phyloP scores from a whole-genome alignment of 305 asterid genomes.

The Ilex paraguariensis region DNA sequence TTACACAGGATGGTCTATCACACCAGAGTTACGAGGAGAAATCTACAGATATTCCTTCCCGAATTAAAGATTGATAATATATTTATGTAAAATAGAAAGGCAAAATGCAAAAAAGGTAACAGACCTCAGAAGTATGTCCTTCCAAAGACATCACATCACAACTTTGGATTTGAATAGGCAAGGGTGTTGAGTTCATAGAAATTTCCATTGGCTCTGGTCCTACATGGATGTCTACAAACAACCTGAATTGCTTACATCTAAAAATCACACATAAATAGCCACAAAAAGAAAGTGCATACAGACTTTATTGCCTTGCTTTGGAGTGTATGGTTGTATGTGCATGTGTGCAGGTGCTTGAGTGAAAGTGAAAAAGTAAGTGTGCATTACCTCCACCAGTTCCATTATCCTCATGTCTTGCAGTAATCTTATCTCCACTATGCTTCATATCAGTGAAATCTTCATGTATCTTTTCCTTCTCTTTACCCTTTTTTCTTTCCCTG shows the following conservation, averaged over 20 bases:
- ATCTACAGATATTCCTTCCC: too few species aligned
- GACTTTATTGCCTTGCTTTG: too few species aligned
- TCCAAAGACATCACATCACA: constrained; percentile 72
- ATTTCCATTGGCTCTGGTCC: constrained; percentile 92
- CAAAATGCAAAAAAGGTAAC: constrained; percentile 9
- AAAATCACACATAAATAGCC: neutral
- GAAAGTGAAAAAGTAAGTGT: constrained; percentile 2
- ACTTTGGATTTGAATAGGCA: constrained; percentile 63
- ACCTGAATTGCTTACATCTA: constrained; percentile 14
- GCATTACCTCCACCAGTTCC: constrained; percentile 55
- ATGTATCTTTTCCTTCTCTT: constrained; percentile 63
- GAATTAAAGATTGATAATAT: too few species aligned
- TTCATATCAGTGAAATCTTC: constrained; percentile 45
- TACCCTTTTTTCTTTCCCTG: constrained; percentile 44
- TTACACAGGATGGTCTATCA: neutral
- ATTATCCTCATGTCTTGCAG: constrained; percentile 46
- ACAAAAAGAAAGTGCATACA: too few species aligned
- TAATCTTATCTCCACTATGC: constrained; percentile 42
- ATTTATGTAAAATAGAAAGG: constrained; percentile 8
- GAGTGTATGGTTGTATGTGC: too few species aligned
- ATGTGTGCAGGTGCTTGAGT: too few species aligned
- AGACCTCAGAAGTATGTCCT: constrained; percentile 98
- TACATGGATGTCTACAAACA: constrained; percentile 27
- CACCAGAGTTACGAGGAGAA: too few species aligned
- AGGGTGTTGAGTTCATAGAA: constrained; percentile 45